Percentiles rank a stretch among this genome's conserved stretches.
These are phyloP conservation scores for Colletotrichum melonis DNA, from an alignment of 2,329 filamentous ascomycete genomes.

Conservation along the genomic window DNA sequence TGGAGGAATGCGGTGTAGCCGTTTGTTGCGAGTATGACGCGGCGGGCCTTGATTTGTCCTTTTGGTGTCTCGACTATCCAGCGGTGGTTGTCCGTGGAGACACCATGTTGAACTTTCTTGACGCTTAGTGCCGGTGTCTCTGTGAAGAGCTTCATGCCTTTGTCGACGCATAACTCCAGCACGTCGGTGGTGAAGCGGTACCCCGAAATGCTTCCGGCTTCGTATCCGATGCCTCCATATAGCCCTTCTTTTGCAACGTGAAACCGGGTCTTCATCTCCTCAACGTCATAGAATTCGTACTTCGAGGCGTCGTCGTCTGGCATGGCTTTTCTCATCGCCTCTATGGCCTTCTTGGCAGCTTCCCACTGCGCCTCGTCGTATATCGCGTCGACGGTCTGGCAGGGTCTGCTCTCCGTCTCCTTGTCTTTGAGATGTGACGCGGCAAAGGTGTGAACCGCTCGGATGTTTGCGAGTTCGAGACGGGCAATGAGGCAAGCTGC, in stretches of 20 bases:
- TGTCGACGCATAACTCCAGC: slow-evolving; percentile 24
- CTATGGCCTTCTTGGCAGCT: slow-evolving; percentile 50
- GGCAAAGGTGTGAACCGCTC: slow-evolving; percentile 66
- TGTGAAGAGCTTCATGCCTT: slow-evolving; percentile 29
- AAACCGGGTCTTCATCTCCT: slow-evolving; percentile 50
- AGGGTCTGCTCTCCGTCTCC: slow-evolving; percentile 58
- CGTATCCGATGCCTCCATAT: slow-evolving; percentile 59
- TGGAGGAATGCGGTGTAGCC: slow-evolving; percentile 42
- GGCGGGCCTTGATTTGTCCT: slow-evolving; percentile 36
- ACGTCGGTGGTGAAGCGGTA: slow-evolving; percentile 48
- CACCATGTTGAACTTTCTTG: not conserved
- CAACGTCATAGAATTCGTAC: slow-evolving; percentile 56
- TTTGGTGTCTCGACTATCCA: slow-evolving; percentile 38
- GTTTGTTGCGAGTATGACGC: slow-evolving; percentile 43
- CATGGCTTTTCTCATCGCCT: slow-evolving; percentile 57
- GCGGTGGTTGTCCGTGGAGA: not conserved
- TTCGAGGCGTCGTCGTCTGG: slow-evolving; percentile 52
- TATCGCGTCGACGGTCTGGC: slow-evolving; percentile 68
- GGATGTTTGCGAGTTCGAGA: slow-evolving; percentile 64
- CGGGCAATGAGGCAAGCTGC: slow-evolving; percentile 62
- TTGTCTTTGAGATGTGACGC: slow-evolving; percentile 46
- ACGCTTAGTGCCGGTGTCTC: slow-evolving; percentile 23
- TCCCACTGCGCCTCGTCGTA: slow-evolving; percentile 60
- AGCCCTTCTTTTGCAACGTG: slow-evolving; percentile 45
- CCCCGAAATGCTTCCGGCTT: slow-evolving; percentile 53